These are phyloP conservation scores for Phyllostachys edulis DNA, from an alignment of 176 grass and related monocot genomes.

Conservation along the genomic window DNA sequence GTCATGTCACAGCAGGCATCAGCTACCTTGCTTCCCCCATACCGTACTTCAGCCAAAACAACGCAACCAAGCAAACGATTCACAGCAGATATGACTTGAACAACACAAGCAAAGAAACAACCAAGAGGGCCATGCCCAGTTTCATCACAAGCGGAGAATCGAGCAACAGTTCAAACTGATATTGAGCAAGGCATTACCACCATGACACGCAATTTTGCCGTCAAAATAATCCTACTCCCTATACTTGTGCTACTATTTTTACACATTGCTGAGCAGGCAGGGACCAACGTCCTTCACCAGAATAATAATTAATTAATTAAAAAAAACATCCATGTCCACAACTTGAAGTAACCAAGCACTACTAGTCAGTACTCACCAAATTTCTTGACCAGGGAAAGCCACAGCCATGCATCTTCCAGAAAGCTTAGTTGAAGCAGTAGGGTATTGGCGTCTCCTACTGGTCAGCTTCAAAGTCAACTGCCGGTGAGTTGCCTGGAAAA, in stretches of 20 bases:
- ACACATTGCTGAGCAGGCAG: slow-evolving; percentile 3
- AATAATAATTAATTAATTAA: not conserved
- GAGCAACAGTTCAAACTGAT: not conserved
- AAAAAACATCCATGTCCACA: not conserved
- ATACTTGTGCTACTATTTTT: not conserved
- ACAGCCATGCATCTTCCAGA: slow-evolving; percentile 31
- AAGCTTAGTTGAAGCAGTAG: slow-evolving; percentile 28
- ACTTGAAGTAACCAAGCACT: slow-evolving; percentile 25
- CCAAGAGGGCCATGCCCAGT: too few relatives aligned
- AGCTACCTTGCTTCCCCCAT: too few relatives aligned
- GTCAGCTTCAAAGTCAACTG: slow-evolving; percentile 59
- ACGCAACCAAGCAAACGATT: not conserved
- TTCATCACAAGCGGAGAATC: not conserved
- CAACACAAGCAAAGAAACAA: not conserved
- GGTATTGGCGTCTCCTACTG: slow-evolving; percentile 8
- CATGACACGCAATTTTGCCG: not conserved
- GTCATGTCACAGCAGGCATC: too few relatives aligned
- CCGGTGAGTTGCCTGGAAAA: slow-evolving; percentile 20
- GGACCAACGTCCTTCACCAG: not conserved
- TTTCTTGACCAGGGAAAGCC: slow-evolving; percentile 21
- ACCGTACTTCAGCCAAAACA: not conserved
- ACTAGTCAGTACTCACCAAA: not conserved
- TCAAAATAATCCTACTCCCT: not conserved
- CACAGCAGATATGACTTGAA: not conserved
- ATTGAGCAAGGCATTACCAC: not conserved